Conservation (phyloP, 768 basidiomycete genomes). For the Macrocybe gigantea region DNA sequence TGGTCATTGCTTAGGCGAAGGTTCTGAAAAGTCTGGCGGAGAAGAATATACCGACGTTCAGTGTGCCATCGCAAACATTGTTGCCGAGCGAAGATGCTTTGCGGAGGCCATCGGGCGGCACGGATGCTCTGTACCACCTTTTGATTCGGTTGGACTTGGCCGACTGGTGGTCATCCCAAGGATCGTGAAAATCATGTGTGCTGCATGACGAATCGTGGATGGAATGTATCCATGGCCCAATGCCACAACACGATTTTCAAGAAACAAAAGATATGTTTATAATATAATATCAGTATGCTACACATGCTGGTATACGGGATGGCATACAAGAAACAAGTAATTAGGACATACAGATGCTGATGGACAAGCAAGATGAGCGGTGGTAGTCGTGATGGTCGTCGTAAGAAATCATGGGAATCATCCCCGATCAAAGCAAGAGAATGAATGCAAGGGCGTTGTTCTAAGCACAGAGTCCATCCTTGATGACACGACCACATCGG, state of each 20-base stretch:
- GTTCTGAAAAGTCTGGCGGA: constrained; percentile 53
- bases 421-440: neutral
- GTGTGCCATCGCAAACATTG: constrained; percentile 15
- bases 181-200: no score
- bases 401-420: neutral
- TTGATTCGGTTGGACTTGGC: constrained; percentile 47
- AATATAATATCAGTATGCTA: no score
- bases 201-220: no score
- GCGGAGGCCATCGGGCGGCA: constrained; percentile 40
- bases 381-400: no score
- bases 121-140: constrained; percentile 49
- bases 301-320: no score
- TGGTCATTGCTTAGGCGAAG: constrained; percentile 35
- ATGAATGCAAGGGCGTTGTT: neutral
- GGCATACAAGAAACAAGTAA: no score
- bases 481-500: constrained; percentile 39
- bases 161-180: constrained; percentile 45
- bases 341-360: no score
- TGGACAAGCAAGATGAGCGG: no score
- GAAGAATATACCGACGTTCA: constrained; percentile 30
- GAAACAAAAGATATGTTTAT: no score
- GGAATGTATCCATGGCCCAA: no score
- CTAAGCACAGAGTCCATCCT: constrained; percentile 38
- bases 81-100: constrained; percentile 18
- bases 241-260: no score